Evolutionary conservation across 441 rosid genomes (phyloP), one percentile per base, ranked within the genome.

Genomic region (Melastoma candidum): DNA sequence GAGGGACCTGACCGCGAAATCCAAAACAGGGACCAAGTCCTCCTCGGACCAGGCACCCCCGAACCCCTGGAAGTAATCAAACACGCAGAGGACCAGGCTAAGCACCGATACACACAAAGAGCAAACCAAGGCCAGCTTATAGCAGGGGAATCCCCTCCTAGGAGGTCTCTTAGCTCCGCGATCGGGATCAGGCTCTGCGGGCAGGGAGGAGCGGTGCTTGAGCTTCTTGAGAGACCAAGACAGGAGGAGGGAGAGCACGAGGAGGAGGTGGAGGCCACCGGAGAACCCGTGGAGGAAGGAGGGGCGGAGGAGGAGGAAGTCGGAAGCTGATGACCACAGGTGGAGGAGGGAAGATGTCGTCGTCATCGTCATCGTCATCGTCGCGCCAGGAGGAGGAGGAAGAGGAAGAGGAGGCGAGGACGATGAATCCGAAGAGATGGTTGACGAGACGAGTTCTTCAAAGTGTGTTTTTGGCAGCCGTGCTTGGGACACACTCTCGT

Each of bases 11-110:
- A 78, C 64, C 24, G 63, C 73, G 55, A 71, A 79, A 77, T 90
- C 93, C 49, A 73, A 69, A 58, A 79, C 69, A 56, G 72, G 73
- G 45, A 79, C 79, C 47, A 83, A 53, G 57, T 70, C 60, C 17
- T 65, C 76, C 60, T 72, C 71, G 51, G 66, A 61, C 90, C 81
- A 80, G 46, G 56, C 80, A 69, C 67, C 71, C 53, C 57, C 64
- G 72, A 65, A 75, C 96, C 88, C 72, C 60, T 59, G 73, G 47
- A 77, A 65, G 64, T 60, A 81, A 56, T 76, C 77, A 32, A 78
- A 57, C 49, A 76, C 60, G 48, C 76, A 68, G n/a, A 74, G 56
- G 3, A 72, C 56, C 45, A 83, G 52, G 66, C 73, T 71, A 54
- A 78, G 74, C 53, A 62, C 51, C 3, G 88, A 80, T 45, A 87